These are phyloP conservation scores for Bodo saltans DNA, from an alignment of 78 protist genomes.

Conservation along the genomic window DNA sequence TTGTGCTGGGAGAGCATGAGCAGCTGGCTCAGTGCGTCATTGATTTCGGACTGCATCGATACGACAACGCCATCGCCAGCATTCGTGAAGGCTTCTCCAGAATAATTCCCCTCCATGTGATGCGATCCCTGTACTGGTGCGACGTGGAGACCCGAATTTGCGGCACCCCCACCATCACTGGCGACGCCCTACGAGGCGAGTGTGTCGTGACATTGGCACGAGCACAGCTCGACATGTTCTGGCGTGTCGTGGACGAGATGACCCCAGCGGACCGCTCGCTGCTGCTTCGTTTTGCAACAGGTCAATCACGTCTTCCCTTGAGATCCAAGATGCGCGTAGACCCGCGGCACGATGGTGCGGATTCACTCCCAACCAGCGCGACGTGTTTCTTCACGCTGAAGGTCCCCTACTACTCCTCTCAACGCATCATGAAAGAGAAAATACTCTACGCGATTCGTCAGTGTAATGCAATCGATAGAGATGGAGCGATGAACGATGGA, in stretches of 20 bases:
- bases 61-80: background rate
- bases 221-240: background rate
- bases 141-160: background rate
- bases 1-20: background rate
- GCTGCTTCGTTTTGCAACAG: slow-evolving; percentile 43
- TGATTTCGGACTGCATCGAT: background rate
- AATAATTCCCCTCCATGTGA: background rate
- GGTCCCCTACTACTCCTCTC: slow-evolving; percentile 39
- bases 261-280: slow-evolving; percentile 16
- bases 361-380: slow-evolving; percentile 31
- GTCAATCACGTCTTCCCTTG: slow-evolving; percentile 33
- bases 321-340: background rate
- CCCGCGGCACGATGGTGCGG: background rate
- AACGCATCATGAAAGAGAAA: slow-evolving; percentile 10
- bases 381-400: slow-evolving; percentile 48
- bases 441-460: slow-evolving; percentile 47
- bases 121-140: background rate
- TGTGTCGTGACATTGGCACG: background rate
- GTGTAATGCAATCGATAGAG: slow-evolving; percentile 53
- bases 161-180: background rate
- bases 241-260: slow-evolving; percentile 32
- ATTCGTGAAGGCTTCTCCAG: background rate
- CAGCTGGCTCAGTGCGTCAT: background rate
- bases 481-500: background rate
- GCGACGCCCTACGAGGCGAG: background rate